These are phyloP conservation scores for Prototheca wickerhamii DNA, from an alignment of 163 green algal species.

Conservation along the genomic window DNA sequence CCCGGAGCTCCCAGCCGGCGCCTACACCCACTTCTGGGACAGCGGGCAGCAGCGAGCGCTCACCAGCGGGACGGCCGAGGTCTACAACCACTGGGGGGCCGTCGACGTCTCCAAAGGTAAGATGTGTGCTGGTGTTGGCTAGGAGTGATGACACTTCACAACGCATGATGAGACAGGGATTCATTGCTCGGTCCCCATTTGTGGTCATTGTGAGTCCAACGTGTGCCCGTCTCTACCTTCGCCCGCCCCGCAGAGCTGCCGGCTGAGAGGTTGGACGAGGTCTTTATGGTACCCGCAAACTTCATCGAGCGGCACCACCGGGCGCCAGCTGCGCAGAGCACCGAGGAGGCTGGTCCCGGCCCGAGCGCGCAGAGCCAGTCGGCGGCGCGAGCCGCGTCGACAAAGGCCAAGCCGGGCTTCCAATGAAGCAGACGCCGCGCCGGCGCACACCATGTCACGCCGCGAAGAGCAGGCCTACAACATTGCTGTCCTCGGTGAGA, in stretches of 20 bases:
- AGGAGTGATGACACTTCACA: not conserved
- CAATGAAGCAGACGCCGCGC: no score
- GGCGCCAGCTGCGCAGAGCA: not conserved
- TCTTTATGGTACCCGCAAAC: not conserved
- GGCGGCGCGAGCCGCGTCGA: not conserved
- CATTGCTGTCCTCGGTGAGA: not conserved
- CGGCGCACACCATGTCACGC: not conserved
- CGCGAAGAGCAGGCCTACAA: not conserved
- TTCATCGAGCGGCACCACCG: not conserved
- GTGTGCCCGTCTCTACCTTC: not conserved
- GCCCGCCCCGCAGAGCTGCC: not conserved
- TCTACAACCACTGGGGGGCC: conserved; percentile 1
- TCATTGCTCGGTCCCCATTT: no score
- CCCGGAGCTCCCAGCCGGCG: not conserved
- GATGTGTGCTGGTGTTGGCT: not conserved
- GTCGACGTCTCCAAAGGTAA: not conserved
- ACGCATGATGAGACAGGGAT: not conserved
- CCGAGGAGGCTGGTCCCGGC: not conserved
- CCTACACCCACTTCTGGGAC: not conserved
- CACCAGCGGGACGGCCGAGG: not conserved
- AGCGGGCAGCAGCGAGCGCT: not conserved
- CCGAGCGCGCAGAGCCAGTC: not conserved
- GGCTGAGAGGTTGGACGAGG: not conserved
- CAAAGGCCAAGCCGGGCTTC: no score
- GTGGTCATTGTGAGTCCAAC: no score